Evolutionary conservation across 2,329 filamentous ascomycete genomes (phyloP), one percentile per base, ranked within the genome.

Genomic region (Phoma herbarum): DNA sequence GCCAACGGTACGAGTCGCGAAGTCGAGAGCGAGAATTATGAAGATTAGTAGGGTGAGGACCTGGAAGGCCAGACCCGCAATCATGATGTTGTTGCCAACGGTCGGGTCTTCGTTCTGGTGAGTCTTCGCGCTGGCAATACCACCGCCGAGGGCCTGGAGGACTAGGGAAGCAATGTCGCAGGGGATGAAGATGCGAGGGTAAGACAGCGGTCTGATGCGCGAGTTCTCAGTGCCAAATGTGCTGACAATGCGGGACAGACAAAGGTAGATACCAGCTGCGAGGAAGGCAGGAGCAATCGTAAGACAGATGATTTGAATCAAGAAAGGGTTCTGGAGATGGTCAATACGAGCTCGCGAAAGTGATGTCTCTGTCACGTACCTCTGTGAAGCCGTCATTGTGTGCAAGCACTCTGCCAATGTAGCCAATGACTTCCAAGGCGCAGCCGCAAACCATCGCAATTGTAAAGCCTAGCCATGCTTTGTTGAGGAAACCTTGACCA

Each of bases 231-330:
- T 54, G 31, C 72, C 79, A 63, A 80, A 79, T 49, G 72, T 77
- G 35, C 71, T 65, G 56, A 81, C 77, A 57, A 78, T 77, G 43
- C 74, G 74, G 2, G 77, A 77, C 28, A 89, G 80, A 28, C 85
- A 88, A 52, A 90, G 83, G 72, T 90, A 91, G 69, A 90, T 86
- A 58, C 86, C 86, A 0, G 88, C 88, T 26, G 85, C 82, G 67
- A 84, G 82, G 72, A 85, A 87, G 53, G 85, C 84, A 10, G 72
- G 72, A 0, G 78, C 82, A 43, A 83, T 82, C 64, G 83, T 85
- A 49, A 90, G 79, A 73, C 85, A 88, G 60, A 85, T 83, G 62
- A 89, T 88, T 70, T 90, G 86, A n/a, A 89, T 82, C 71, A 90
- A 82, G 70, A 90, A 91, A 8, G 82, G 85, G 12, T 70, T 69